A percentile compares a stretch with the other conserved stretches of the same genome.
Evolutionary conservation across 2,329 filamentous ascomycete species (phyloP).

Genomic region (Xylariaceae sp.): DNA sequence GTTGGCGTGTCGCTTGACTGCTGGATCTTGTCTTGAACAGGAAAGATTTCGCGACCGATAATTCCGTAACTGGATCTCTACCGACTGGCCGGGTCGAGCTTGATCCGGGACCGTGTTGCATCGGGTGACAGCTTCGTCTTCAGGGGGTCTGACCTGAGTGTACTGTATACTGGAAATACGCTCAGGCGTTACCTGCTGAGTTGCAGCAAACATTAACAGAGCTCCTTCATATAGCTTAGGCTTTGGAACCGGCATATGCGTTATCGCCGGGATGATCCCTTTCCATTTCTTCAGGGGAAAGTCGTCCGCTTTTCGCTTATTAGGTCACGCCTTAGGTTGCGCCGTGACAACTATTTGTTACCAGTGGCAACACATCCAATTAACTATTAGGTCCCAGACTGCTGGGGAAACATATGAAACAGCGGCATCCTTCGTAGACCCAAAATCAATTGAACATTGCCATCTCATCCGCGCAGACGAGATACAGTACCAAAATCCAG

Average conservation of each 20-base stretch:
- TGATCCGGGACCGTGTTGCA: neutral
- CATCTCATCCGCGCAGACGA: too few relatives aligned
- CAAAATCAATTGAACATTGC: too few relatives aligned
- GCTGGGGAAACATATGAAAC: too few relatives aligned
- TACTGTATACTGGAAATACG: neutral
- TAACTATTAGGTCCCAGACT: neutral
- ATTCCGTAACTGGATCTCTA: conserved; percentile 3
- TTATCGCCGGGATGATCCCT: conserved; percentile 1
- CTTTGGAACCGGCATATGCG: neutral
- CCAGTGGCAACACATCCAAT: neutral
- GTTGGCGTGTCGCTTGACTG: conserved; percentile 24
- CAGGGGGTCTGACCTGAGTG: neutral
- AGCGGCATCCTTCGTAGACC: too few relatives aligned
- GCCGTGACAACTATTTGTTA: neutral
- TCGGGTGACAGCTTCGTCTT: neutral
- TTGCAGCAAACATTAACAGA: neutral
- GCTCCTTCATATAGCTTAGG: neutral
- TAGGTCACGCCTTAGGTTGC: conserved; percentile 3
- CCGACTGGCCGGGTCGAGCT: conserved; percentile 8
- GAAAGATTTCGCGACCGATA: conserved; percentile 27
- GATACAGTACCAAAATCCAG: too few relatives aligned
- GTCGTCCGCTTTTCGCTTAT: conserved; percentile 9
- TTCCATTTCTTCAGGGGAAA: neutral
- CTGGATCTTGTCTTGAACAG: conserved; percentile 28
- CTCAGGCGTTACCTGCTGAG: neutral